phyloP scores from a whole-genome alignment of 305 asterid genomes.

The Rubia balearica region DNA sequence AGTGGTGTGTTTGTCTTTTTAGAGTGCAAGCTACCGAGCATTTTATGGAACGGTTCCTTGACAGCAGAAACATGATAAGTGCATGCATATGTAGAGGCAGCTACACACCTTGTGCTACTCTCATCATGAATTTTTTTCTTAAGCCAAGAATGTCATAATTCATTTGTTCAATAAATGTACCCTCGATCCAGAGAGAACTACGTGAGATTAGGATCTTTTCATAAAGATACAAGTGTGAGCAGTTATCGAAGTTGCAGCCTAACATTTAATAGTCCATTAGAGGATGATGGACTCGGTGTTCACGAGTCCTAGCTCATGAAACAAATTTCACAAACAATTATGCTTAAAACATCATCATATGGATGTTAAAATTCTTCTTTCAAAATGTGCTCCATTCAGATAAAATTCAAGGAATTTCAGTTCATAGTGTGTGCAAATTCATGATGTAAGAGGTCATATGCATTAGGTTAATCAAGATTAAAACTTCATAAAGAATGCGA shows the following conservation, averaged over 20 bases:
- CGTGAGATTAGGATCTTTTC: background rate
- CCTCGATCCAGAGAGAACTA: background rate
- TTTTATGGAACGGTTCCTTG: background rate
- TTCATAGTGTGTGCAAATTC: background rate
- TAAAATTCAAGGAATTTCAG: background rate
- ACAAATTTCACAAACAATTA: background rate
- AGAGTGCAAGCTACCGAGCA: background rate
- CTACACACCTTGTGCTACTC: background rate
- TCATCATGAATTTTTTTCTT: background rate
- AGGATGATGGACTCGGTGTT: no score
- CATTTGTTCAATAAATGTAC: background rate
- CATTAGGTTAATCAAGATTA: slow-evolving; percentile 9
- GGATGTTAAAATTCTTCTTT: background rate
- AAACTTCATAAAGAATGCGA: slow-evolving; percentile 6
- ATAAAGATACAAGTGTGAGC: background rate
- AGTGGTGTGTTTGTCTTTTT: background rate
- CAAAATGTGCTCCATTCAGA: background rate
- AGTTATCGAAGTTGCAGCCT: no score
- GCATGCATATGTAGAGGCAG: background rate
- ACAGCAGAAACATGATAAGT: background rate
- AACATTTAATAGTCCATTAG: background rate
- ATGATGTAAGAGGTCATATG: background rate
- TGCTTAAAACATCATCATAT: background rate
- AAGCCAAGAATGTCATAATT: background rate
- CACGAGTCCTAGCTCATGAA: no score